Conservation (phyloP, 2,329 filamentous ascomycete genomes). For the Fonsecaea multimorphosa region DNA sequence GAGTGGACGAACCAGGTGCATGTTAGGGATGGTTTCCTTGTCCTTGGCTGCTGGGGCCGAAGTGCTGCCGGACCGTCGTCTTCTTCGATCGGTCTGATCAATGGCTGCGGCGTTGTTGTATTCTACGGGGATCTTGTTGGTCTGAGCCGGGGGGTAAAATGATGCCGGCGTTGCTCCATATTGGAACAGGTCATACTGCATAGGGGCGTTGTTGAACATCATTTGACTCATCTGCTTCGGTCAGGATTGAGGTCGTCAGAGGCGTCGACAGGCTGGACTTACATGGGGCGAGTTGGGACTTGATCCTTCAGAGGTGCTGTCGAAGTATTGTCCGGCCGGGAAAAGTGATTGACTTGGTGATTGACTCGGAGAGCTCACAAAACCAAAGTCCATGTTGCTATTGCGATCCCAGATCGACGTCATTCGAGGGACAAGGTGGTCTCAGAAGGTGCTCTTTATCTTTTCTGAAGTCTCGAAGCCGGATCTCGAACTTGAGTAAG, state of each 20-base stretch:
- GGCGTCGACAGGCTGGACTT: constrained; percentile 17
- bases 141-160: constrained; percentile 31
- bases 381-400: constrained; percentile 37
- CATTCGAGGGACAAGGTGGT: constrained; percentile 22
- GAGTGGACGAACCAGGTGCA: constrained; percentile 41
- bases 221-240: constrained; percentile 37
- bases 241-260: background rate
- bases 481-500: constrained; percentile 29
- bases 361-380: constrained; percentile 38
- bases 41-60: constrained; percentile 34
- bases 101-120: constrained; percentile 39
- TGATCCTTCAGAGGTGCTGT: constrained; percentile 40
- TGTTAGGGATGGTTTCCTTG: constrained; percentile 41
- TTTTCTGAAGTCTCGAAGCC: constrained; percentile 5
- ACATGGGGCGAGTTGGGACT: constrained; percentile 40
- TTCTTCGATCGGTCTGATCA: constrained; percentile 38
- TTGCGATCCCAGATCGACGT: constrained; percentile 23
- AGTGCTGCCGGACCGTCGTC: constrained; percentile 35
- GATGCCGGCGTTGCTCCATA: constrained; percentile 34
- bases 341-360: constrained; percentile 38
- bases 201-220: constrained; percentile 31
- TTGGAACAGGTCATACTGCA: constrained; percentile 38
- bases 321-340: constrained; percentile 37
- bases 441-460: constrained; percentile 15
- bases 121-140: constrained; percentile 40